Base-by-base conservation (phyloP, 1,284 basidiomycete genomes). In the Singerocomus inundabilis region DNA sequence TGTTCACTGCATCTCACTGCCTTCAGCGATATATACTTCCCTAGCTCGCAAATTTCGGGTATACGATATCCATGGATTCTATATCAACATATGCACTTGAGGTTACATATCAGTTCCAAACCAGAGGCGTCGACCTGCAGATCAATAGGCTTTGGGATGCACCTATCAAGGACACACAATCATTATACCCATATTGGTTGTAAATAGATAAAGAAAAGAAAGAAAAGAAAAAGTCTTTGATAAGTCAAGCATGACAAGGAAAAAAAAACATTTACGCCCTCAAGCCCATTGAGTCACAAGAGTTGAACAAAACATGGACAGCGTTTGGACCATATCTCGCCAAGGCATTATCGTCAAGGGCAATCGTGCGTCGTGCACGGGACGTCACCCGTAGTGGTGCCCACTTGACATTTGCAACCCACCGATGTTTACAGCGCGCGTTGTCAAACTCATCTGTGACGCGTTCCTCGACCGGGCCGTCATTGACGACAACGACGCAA, bases 371-470 rank as follows among this genome's bases (percentile, higher is more conserved):
- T 24, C 31, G 11, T 12, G 21, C 15, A 24, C n/a, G 9, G 21
- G 25, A 15, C 25, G 26, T 56, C 42, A 54, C 25, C 3, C 57
- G 4, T 34, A 56, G n/a, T 40, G 38, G 32, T 61, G 38, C 24
- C 45, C 61, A 11, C 49, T 54, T 0, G 61, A 56, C 5, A 55
- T 46, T 34, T 66, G 63, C 39, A 69, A 53, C 37, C 55, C 49
- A n/a, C 70, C 73, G 38, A 62, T 69, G 13, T 71, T 75, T 49
- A 65, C 70, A 15, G 63, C 58, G 48, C 75, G 69, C 37, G 70
- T 74, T 39, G 79, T 73, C 28, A 87, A 61, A 59, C 78, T 87
- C 64, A 82, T 75, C 62, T 83, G 78, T 1, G 84, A 87, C 7
- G 75, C 74, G 54, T 85, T 87, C 55, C 81, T 72, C 54, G 85